Conservation (phyloP, 2,329 filamentous ascomycete genomes). For the Cladophialophora psammophila region DNA sequence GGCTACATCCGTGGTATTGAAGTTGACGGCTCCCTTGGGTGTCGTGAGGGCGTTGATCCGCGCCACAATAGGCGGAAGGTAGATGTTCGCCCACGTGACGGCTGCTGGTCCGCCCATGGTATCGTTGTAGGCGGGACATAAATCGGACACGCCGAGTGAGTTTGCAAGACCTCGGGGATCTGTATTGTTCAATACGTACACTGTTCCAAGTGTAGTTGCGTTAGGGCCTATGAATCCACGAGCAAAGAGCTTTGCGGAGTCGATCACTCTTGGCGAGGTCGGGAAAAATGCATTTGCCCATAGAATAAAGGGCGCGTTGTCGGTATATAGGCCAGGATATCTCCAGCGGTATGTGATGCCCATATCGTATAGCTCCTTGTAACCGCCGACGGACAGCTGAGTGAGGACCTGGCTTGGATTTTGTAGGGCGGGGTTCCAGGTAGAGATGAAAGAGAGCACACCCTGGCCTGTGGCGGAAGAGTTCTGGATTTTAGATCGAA, state of each 20-base stretch:
- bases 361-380: slow-evolving; percentile 64
- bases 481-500: slow-evolving; percentile 58
- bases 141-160: slow-evolving; percentile 68
- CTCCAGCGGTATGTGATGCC: slow-evolving; percentile 27
- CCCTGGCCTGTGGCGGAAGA: slow-evolving; percentile 62
- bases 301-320: slow-evolving; percentile 61
- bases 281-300: slow-evolving; percentile 64
- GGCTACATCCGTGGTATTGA: slow-evolving; percentile 61
- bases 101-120: slow-evolving; percentile 58
- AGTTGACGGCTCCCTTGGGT: slow-evolving; percentile 59
- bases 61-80: slow-evolving; percentile 61
- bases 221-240: slow-evolving; percentile 67
- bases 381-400: slow-evolving; percentile 67
- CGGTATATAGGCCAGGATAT: slow-evolving; percentile 59
- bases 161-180: slow-evolving; percentile 64
- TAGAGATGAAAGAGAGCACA: slow-evolving; percentile 63
- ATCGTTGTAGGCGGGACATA: slow-evolving; percentile 67
- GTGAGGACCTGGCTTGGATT: slow-evolving; percentile 64
- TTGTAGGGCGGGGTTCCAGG: slow-evolving; percentile 66
- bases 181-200: slow-evolving; percentile 66
- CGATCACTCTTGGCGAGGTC: slow-evolving; percentile 67
- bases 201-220: slow-evolving; percentile 60
- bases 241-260: slow-evolving; percentile 68
- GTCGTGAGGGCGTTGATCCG: slow-evolving; percentile 63
- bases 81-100: slow-evolving; percentile 59